These are phyloP conservation scores for Pythium dissimile DNA, from an alignment of 352 stramenopile genomes.

Conservation along the genomic window DNA sequence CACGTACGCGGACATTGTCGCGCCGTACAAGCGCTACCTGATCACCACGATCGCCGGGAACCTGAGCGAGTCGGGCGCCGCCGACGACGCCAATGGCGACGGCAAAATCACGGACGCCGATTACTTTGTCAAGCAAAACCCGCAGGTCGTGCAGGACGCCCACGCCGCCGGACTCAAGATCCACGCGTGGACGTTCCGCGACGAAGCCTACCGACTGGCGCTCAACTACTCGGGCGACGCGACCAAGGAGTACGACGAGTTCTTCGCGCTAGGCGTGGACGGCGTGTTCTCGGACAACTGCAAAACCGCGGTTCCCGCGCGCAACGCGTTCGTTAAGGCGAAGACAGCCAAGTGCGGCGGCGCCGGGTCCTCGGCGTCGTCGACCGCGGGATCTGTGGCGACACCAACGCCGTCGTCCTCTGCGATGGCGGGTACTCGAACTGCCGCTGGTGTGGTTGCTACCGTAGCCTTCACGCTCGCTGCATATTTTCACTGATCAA, in stretches of 20 bases:
- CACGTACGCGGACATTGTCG: slow-evolving; percentile 61
- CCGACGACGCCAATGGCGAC: slow-evolving; percentile 58
- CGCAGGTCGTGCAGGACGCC: slow-evolving; percentile 33
- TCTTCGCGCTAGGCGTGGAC: slow-evolving; percentile 52
- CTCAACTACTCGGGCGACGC: slow-evolving; percentile 53
- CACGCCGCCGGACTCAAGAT: slow-evolving; percentile 28
- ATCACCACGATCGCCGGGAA: slow-evolving; percentile 38
- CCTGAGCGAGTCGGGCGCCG: slow-evolving; percentile 30
- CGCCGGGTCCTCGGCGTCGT: no score
- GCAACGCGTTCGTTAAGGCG: neutral
- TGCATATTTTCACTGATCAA: no score
- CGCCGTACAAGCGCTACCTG: slow-evolving; percentile 76
- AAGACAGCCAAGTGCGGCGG: neutral
- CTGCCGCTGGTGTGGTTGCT: neutral
- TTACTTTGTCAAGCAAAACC: slow-evolving; percentile 35
- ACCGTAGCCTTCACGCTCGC: neutral
- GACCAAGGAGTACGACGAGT: slow-evolving; percentile 46
- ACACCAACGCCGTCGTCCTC: neutral
- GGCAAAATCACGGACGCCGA: slow-evolving; percentile 45
- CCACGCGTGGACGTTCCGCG: slow-evolving; percentile 51
- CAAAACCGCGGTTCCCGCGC: neutral
- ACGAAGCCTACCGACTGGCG: slow-evolving; percentile 52
- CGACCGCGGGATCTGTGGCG: neutral
- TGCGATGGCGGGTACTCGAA: neutral
- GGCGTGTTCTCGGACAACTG: slow-evolving; percentile 37